A percentile compares a stretch with the other conserved stretches of the same genome.
Evolutionary conservation across 495 filamentous ascomycete genomes (phyloP).

Genomic region (Clavariopsis aquatica): DNA sequence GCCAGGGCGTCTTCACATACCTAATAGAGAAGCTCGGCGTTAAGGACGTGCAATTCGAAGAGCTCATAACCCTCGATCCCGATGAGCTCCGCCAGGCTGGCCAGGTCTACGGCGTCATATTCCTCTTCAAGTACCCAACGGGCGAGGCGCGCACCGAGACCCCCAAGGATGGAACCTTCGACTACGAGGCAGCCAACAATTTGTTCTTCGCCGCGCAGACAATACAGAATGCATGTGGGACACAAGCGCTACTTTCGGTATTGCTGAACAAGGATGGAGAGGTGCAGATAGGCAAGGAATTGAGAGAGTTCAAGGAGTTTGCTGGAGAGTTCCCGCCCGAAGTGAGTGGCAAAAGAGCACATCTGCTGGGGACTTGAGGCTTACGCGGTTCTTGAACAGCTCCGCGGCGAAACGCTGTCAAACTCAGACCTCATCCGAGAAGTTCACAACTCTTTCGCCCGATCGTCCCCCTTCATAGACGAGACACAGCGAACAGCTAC

Average conservation of each 20-base stretch:
- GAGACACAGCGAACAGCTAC: slow-evolving; percentile 68
- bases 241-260: slow-evolving; percentile 90
- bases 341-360: slow-evolving; percentile 38
- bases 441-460: slow-evolving; percentile 91
- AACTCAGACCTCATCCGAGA: slow-evolving; percentile 82
- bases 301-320: slow-evolving; percentile 87
- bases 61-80: slow-evolving; percentile 86
- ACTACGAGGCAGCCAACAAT: slow-evolving; percentile 67
- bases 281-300: slow-evolving; percentile 63
- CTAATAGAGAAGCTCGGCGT: slow-evolving; percentile 89
- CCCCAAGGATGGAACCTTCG: slow-evolving; percentile 76
- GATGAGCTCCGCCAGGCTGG: slow-evolving; percentile 70
- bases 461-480: slow-evolving; percentile 85
- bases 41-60: slow-evolving; percentile 93
- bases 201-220: slow-evolving; percentile 97
- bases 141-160: slow-evolving; percentile 63
- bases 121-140: slow-evolving; percentile 97
- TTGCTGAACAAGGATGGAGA: slow-evolving; percentile 77
- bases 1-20: slow-evolving; percentile 93
- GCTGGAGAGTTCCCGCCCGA: slow-evolving; percentile 84
- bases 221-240: slow-evolving; percentile 99
- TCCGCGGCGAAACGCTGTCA: slow-evolving; percentile 65
- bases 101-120: slow-evolving; percentile 95
- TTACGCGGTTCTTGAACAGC: slow-evolving; percentile 27
- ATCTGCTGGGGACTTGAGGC: neutral